Evolutionary conservation across 78 protist genomes (phyloP).

Genomic region (Isochrysis galbana): DNA sequence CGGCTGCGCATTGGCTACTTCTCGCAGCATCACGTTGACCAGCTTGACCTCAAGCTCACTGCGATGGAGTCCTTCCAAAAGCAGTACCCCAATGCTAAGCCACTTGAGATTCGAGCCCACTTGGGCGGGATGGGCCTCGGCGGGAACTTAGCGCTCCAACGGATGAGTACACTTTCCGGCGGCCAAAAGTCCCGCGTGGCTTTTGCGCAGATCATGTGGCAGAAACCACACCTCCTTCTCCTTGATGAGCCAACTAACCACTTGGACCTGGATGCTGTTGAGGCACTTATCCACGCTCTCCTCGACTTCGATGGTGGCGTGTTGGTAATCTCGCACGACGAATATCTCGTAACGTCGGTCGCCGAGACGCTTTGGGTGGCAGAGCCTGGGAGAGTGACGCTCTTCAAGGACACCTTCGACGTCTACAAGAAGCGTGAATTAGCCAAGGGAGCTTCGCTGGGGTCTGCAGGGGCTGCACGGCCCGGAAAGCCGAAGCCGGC

Average conservation of each 20-base stretch:
- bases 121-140: constrained; percentile 80
- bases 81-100: constrained; percentile 57
- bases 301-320: neutral
- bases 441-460: no score
- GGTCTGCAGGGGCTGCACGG: no score
- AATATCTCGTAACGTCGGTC: constrained; percentile 1
- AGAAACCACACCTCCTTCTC: constrained; percentile 83
- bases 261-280: constrained; percentile 86
- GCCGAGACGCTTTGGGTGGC: constrained; percentile 9
- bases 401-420: no score
- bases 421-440: no score
- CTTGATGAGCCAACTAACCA: constrained; percentile 96
- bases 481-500: no score
- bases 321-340: constrained; percentile 13
- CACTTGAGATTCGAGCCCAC: constrained; percentile 65
- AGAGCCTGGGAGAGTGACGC: neutral
- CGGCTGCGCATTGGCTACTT: constrained; percentile 75
- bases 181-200: constrained; percentile 87
- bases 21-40: constrained; percentile 87
- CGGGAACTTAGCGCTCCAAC: constrained; percentile 73
- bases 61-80: constrained; percentile 77
- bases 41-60: constrained; percentile 69
- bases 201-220: constrained; percentile 61
- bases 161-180: constrained; percentile 84
- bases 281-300: constrained; percentile 67